phyloP scores from a whole-genome alignment of 2,329 filamentous ascomycete genomes.

The Coniochaeta sp. region DNA sequence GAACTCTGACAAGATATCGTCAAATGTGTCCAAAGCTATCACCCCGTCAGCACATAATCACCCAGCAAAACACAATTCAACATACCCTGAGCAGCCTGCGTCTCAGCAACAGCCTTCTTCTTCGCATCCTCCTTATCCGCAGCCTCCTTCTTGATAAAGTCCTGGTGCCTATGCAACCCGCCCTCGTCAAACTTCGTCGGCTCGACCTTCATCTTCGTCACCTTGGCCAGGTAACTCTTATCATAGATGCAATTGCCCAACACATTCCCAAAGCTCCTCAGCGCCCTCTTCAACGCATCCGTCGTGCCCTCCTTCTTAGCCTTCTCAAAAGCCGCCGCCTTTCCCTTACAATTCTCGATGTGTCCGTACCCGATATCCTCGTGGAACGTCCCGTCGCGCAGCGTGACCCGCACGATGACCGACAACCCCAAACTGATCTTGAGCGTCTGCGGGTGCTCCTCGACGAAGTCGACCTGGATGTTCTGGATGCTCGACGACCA shows the following conservation, averaged over 20 bases:
- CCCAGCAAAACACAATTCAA: too few species aligned
- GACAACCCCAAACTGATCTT: constrained; percentile 82
- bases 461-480: constrained; percentile 91
- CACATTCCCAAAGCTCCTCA: constrained; percentile 92
- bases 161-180: constrained; percentile 75
- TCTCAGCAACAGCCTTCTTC: background rate
- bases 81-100: background rate
- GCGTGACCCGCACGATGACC: constrained; percentile 82
- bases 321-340: constrained; percentile 94
- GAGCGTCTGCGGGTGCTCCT: constrained; percentile 71
- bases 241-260: constrained; percentile 99
- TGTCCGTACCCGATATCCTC: constrained; percentile 97
- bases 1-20: constrained; percentile 45
- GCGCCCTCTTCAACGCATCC: constrained; percentile 80
- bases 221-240: constrained; percentile 83
- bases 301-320: constrained; percentile 98
- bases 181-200: constrained; percentile 71
- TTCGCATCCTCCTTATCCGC: background rate
- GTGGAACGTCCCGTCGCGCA: constrained; percentile 92
- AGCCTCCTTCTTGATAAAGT: constrained; percentile 56
- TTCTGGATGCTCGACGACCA: constrained; percentile 97
- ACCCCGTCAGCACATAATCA: constrained; percentile 8
- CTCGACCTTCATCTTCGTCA: constrained; percentile 80
- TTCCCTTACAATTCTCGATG: constrained; percentile 92
- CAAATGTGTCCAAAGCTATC: constrained; percentile 5